A percentile compares a stretch with the other conserved stretches of the same genome.
phyloP scores from a whole-genome alignment of 2,329 filamentous ascomycete genomes.

The Paecilomyces sp. region DNA sequence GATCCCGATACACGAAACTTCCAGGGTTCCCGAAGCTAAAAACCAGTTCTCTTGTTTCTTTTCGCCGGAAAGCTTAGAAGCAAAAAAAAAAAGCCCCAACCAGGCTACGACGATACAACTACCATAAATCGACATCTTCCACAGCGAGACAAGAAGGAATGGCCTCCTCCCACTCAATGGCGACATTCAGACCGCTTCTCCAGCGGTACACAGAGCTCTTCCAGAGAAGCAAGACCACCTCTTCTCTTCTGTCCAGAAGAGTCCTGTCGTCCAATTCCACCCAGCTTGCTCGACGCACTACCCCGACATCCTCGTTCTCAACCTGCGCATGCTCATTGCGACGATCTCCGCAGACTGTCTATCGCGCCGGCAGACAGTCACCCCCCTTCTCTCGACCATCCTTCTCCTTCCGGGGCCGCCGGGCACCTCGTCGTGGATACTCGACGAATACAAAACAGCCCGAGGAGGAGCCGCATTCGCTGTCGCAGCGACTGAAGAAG shows the following conservation, averaged over 20 bases:
- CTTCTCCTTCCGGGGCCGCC: slow-evolving; percentile 13
- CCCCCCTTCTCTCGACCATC: background rate
- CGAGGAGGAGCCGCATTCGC: slow-evolving; percentile 36
- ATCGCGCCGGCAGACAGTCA: background rate
- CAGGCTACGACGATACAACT: background rate
- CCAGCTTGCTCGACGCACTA: background rate
- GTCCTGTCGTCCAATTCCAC: background rate
- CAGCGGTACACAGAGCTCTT: background rate
- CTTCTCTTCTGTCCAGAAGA: background rate
- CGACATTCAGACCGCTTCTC: background rate
- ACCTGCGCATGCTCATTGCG: background rate
- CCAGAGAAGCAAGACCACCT: background rate
- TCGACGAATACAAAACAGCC: slow-evolving; percentile 12
- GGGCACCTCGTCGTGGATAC: slow-evolving; percentile 16
- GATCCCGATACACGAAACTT: background rate
- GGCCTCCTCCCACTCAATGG: background rate
- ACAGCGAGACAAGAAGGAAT: background rate
- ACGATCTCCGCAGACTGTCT: background rate
- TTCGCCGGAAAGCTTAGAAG: background rate
- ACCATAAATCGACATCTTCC: too few relatives aligned
- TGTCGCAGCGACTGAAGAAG: slow-evolving; percentile 70
- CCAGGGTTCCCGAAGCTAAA: background rate
- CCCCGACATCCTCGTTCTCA: background rate
- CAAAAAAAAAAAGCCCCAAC: background rate
- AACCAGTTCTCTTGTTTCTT: background rate